These are phyloP conservation scores for Mortierella sp. DNA, from an alignment of 371 early-diverging fungal species.

Conservation along the genomic window DNA sequence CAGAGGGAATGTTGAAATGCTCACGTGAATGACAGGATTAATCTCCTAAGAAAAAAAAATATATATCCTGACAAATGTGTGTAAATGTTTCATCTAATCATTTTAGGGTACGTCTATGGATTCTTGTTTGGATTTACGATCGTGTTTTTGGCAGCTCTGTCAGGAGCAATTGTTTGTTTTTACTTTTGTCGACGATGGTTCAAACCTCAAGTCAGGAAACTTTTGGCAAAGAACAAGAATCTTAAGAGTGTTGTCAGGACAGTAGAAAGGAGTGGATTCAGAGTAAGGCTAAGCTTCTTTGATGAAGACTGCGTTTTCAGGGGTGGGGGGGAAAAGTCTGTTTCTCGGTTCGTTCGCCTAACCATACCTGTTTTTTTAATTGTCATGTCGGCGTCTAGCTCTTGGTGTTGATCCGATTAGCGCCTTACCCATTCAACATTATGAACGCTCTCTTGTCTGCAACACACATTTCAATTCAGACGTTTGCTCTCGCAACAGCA, in stretches of 20 bases:
- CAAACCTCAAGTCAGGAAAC: constrained; percentile 62
- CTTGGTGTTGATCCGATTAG: constrained; percentile 75
- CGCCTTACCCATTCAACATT: constrained; percentile 85
- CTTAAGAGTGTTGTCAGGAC: constrained; percentile 70
- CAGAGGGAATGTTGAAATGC: not conserved
- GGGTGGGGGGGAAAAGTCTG: too few species aligned
- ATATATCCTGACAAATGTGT: too few species aligned
- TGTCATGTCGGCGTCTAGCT: constrained; percentile 57
- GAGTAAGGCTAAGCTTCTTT: constrained; percentile 56
- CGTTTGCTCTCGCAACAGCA: constrained; percentile 73
- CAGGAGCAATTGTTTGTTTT: constrained; percentile 75
- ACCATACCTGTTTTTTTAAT: not conserved
- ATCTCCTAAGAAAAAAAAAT: too few species aligned
- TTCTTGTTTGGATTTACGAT: constrained; percentile 70
- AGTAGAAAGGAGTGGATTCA: constrained; percentile 77
- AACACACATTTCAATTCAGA: constrained; percentile 68
- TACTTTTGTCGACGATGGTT: constrained; percentile 66
- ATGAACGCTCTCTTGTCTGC: constrained; percentile 77
- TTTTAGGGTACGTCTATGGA: constrained; percentile 74
- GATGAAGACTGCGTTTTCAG: too few species aligned
- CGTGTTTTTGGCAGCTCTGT: constrained; percentile 69
- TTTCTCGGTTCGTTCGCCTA: too few species aligned
- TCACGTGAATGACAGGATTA: not conserved
- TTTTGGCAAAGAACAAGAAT: constrained; percentile 66
- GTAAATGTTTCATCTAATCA: not conserved